Evolutionary conservation across 176 grass and related monocot genomes (phyloP).

Genomic region (Musa acuminata): DNA sequence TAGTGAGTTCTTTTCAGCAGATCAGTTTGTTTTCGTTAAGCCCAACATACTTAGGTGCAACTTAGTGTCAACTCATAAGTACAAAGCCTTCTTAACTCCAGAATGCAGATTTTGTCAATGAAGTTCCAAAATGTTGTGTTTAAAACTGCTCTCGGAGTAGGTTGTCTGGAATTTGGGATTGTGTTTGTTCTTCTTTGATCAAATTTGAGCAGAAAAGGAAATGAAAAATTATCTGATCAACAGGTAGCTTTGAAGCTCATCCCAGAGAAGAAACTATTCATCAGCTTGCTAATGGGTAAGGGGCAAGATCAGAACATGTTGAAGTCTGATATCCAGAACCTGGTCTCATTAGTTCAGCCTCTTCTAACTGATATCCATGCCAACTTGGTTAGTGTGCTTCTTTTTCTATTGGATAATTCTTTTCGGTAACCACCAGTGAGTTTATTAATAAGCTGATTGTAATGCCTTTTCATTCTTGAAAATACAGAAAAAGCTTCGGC

Average conservation of each 20-base stretch:
- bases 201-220: not conserved
- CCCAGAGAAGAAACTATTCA: constrained; percentile 53
- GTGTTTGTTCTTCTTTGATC: not conserved
- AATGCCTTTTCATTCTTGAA: not conserved
- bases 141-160: not conserved
- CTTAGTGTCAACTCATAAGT: too few species aligned
- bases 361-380: constrained; percentile 49
- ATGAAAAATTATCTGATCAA: not conserved
- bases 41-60: too few species aligned
- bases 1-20: too few species aligned
- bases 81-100: too few species aligned
- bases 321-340: constrained; percentile 31
- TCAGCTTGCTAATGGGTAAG: constrained; percentile 26
- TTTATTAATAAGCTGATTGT: not conserved
- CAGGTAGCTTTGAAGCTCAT: constrained; percentile 76
- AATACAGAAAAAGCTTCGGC: constrained; percentile 51
- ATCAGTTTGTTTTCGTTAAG: too few species aligned
- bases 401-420: not conserved
- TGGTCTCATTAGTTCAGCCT: constrained; percentile 38
- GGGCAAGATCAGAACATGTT: constrained; percentile 25
- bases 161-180: not conserved
- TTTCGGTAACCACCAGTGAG: not conserved
- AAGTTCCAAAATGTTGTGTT: not conserved
- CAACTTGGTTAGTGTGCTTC: constrained; percentile 42
- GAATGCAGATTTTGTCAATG: not conserved